Percentiles rank a stretch among this genome's conserved stretches.
Conservation (phyloP, 2,329 filamentous ascomycete genomes). For the Nemania abortiva region DNA sequence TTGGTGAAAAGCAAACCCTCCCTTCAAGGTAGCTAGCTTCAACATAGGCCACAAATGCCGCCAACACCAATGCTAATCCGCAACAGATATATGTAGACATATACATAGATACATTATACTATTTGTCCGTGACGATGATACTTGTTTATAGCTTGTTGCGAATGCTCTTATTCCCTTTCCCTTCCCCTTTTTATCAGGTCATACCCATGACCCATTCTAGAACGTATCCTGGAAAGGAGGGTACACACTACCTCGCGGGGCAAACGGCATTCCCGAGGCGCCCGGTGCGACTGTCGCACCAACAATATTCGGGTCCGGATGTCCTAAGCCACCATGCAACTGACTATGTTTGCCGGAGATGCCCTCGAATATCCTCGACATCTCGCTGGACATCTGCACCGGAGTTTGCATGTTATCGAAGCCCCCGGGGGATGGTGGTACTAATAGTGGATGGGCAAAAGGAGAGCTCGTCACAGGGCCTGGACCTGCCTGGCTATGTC, state of each 20-base stretch:
- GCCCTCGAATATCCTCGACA: constrained; percentile 62
- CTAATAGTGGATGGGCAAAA: constrained; percentile 38
- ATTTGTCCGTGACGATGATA: background rate
- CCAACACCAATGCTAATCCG: background rate
- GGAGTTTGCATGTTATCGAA: constrained; percentile 56
- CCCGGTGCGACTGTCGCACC: constrained; percentile 22
- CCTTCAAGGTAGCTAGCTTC: background rate
- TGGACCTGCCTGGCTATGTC: constrained; percentile 53
- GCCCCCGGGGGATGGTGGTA: constrained; percentile 36
- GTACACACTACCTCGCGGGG: constrained; percentile 45
- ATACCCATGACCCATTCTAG: constrained; percentile 26
- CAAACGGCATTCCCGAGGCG: constrained; percentile 25
- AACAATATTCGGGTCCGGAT: constrained; percentile 32
- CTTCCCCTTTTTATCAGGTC: background rate
- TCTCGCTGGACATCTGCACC: constrained; percentile 64
- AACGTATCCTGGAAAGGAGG: constrained; percentile 52
- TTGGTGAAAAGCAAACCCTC: background rate
- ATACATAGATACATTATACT: constrained; percentile 6
- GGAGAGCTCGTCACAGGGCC: constrained; percentile 34
- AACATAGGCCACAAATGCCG: background rate
- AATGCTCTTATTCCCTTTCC: background rate
- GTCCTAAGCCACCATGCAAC: constrained; percentile 32
- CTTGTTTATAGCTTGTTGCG: background rate
- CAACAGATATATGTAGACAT: background rate
- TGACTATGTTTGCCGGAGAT: constrained; percentile 49